These are phyloP conservation scores for Aegilops longissima DNA, from an alignment of 176 grass and related monocot species.

Conservation along the genomic window DNA sequence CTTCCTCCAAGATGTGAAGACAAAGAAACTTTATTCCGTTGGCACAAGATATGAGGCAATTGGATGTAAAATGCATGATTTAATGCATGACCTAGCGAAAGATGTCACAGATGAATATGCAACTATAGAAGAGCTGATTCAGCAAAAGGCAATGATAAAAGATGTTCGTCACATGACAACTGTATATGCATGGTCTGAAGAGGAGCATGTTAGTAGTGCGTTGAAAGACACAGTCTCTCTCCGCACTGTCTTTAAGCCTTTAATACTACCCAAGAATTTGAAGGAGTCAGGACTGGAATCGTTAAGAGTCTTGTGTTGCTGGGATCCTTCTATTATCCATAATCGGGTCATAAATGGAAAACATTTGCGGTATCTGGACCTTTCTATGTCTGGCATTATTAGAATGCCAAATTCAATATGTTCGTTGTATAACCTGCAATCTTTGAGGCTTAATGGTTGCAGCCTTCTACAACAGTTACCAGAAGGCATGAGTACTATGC, in stretches of 20 bases:
- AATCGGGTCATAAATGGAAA: not conserved
- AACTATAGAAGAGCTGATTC: not conserved
- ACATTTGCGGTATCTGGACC: not conserved
- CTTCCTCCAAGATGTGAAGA: slow-evolving; percentile 15
- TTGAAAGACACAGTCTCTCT: not conserved
- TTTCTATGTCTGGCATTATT: not conserved
- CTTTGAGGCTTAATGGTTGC: not conserved
- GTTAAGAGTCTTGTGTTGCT: not conserved
- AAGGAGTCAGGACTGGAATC: not conserved
- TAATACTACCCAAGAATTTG: not conserved
- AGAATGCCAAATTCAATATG: slow-evolving; percentile 1
- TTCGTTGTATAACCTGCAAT: not conserved
- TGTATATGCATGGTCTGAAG: too few relatives aligned
- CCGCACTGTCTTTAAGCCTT: not conserved
- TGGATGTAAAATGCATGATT: slow-evolving; percentile 28
- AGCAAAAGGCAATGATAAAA: not conserved
- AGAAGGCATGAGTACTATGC: too few relatives aligned
- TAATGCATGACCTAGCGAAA: slow-evolving; percentile 34
- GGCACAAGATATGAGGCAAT: not conserved
- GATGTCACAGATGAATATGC: not conserved
- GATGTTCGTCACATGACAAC: not conserved
- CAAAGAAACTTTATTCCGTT: too few relatives aligned
- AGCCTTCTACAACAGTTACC: too few relatives aligned
- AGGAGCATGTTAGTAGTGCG: too few relatives aligned
- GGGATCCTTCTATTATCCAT: not conserved